Percentiles rank a stretch among this genome's conserved stretches.
These are phyloP conservation scores for Taxillus chinensis DNA, from an alignment of 164 flowering plant species.

Conservation along the genomic window DNA sequence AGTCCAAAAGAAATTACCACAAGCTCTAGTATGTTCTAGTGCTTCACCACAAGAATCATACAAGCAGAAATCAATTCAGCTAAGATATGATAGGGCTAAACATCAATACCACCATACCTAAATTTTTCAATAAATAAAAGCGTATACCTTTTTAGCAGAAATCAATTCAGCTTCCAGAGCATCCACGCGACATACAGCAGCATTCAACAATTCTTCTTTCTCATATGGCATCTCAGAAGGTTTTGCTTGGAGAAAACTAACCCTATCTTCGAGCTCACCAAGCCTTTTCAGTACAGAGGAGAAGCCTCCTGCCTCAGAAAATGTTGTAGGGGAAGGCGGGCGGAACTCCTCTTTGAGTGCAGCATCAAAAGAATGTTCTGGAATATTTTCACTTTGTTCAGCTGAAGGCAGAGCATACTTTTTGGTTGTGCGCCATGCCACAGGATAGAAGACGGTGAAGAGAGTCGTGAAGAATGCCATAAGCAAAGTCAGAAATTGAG, in stretches of 20 bases:
- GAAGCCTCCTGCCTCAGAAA: slow-evolving; percentile 38
- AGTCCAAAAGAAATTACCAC: too few species aligned
- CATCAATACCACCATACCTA: background rate
- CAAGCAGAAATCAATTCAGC: too few species aligned
- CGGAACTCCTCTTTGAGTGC: slow-evolving; percentile 35
- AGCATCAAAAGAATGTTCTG: slow-evolving; percentile 19
- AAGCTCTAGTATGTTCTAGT: too few species aligned
- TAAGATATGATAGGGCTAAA: too few species aligned
- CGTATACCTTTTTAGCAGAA: slow-evolving; percentile 70
- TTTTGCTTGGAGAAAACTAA: slow-evolving; percentile 51
- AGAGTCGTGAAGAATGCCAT: slow-evolving; percentile 54
- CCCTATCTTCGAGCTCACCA: slow-evolving; percentile 76
- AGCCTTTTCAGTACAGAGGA: slow-evolving; percentile 56
- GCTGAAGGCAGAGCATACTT: slow-evolving; percentile 28
- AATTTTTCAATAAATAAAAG: background rate
- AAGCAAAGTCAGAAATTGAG: slow-evolving; percentile 27
- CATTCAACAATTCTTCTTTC: slow-evolving; percentile 84
- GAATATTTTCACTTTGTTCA: slow-evolving; percentile 14
- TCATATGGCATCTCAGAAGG: slow-evolving; percentile 83
- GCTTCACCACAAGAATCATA: too few species aligned
- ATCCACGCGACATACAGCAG: slow-evolving; percentile 91
- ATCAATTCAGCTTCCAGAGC: slow-evolving; percentile 89
- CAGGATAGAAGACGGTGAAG: slow-evolving; percentile 31
- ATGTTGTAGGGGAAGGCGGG: slow-evolving; percentile 52
- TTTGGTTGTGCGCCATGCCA: slow-evolving; percentile 29